A percentile compares a stretch with the other conserved stretches of the same genome.
These are phyloP conservation scores for Nakaseomyces bracarensis DNA, from an alignment of 1,139 yeast species.

Conservation along the genomic window DNA sequence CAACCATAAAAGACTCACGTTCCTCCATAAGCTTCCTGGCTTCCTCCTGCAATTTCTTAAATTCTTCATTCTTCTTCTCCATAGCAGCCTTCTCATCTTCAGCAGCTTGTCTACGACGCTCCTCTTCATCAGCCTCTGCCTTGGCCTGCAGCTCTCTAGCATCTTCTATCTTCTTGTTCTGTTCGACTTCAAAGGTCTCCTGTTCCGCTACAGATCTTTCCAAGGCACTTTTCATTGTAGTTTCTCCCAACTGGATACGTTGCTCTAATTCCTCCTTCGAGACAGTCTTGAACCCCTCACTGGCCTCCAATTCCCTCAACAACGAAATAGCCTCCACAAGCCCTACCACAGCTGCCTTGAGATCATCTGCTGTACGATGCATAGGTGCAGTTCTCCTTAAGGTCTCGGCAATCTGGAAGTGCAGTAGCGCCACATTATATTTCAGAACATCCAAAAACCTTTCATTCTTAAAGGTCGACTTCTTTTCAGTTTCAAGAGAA, in stretches of 20 bases:
- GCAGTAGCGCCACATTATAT: conserved; percentile 78
- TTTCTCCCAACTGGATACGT: conserved; percentile 76
- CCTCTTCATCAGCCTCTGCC: conserved; percentile 53
- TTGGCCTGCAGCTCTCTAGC: conserved; percentile 39
- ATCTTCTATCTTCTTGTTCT: conserved; percentile 55
- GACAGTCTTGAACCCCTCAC: conserved; percentile 57
- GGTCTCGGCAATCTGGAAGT: conserved; percentile 81
- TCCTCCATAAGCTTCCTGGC: conserved; percentile 50
- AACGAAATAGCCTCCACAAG: conserved; percentile 55
- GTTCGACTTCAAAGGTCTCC: conserved; percentile 50
- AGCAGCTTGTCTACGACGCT: conserved; percentile 39
- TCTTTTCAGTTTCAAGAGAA: conserved; percentile 41
- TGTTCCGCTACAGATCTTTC: conserved; percentile 68
- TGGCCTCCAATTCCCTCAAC: conserved; percentile 54
- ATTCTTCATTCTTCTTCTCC: conserved; percentile 46
- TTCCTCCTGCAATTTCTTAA: conserved; percentile 66
- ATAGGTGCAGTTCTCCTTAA: conserved; percentile 55
- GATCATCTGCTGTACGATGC: conserved; percentile 54
- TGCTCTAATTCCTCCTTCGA: conserved; percentile 69
- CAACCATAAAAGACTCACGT: conserved; percentile 32
- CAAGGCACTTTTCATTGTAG: conserved; percentile 64
- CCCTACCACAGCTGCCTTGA: conserved; percentile 49
- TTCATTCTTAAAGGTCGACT: conserved; percentile 22
- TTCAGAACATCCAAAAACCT: conserved; percentile 41
- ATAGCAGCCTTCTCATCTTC: conserved; percentile 41